Evolutionary conservation across 2,329 filamentous ascomycete genomes (phyloP), one percentile per base, ranked within the genome.

Genomic region (Trichoderma simmonsii): DNA sequence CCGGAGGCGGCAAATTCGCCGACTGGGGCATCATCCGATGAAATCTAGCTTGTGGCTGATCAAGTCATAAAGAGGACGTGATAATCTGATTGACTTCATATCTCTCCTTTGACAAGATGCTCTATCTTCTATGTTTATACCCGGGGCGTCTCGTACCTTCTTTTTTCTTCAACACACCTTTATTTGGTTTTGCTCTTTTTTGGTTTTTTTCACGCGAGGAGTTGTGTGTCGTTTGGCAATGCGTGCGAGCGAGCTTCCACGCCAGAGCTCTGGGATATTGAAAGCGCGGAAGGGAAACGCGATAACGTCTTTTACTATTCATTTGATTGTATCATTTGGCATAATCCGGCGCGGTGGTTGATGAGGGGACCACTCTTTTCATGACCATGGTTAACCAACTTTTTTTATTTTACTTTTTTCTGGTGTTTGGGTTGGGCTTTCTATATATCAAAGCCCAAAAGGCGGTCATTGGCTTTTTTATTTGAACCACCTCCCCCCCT

Each of bases 1-100:
- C 82, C 54, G 84, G 87, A 14, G 85, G 85, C 57, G 85, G 90
- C 65, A 87, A 88, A 75, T 85, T 96, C 71, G 89, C 90, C 56
- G 92, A 93, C 80, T 96, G 93, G 92, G 92, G 92, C 65, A 90
- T 95, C 69, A 97, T 97, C 78, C 90, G 94, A 75, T 91, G 80
- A 72, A 51, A 39, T 43, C 8, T 68, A 56, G 21, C 48, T 51
- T 62, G 15, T 70, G 36, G 67, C 60, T 48, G 48, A 43, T 32
- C 30, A 56, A 64, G 26, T 21, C 24, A 39, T 26, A 26, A 36
- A 32, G 48, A 36, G 26, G 34, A 34, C 59, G 15, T 48, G 34
- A 61, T 36, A 62, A 70, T 70, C 57, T 70, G 67, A 12, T 48
- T 70, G 57, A 70, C 26, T 51, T 62, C 67, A 54, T 28, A 62